A percentile compares a stretch with the other conserved stretches of the same genome.
These are phyloP conservation scores for Stygiomarasmius scandens DNA, from an alignment of 1,284 basidiomycete species.

Conservation along the genomic window DNA sequence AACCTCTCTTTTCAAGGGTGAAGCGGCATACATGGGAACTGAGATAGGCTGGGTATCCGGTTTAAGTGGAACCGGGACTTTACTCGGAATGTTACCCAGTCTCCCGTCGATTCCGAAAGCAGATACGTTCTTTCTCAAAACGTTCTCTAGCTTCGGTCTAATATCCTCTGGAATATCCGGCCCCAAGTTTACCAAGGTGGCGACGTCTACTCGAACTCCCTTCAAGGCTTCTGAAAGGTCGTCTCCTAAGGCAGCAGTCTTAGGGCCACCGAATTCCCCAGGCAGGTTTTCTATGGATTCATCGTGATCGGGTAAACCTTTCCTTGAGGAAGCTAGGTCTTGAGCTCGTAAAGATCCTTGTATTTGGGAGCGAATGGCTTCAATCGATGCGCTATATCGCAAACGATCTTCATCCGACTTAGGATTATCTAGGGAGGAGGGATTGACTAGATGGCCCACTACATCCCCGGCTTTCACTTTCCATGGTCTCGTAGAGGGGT, in stretches of 20 bases:
- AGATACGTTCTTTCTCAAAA: constrained; percentile 19
- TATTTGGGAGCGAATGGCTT: not conserved
- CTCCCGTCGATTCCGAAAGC: constrained; percentile 29
- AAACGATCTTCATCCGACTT: constrained; percentile 3
- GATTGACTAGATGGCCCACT: not conserved
- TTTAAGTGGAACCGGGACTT: constrained; percentile 21
- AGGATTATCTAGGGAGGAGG: not conserved
- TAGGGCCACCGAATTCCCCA: no score
- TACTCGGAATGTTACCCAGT: constrained; percentile 21
- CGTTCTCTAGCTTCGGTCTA: constrained; percentile 9
- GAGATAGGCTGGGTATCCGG: constrained; percentile 22
- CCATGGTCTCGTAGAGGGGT: not conserved
- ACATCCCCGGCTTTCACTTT: not conserved
- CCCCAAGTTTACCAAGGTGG: not conserved
- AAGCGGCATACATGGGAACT: constrained; percentile 25
- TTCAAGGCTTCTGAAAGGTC: no score
- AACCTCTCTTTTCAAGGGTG: constrained; percentile 28
- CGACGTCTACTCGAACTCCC: no score
- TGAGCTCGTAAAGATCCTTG: not conserved
- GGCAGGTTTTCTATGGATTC: not conserved
- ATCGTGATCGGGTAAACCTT: no score
- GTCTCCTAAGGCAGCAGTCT: not conserved
- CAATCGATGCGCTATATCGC: not conserved
- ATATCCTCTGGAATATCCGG: constrained; percentile 17
- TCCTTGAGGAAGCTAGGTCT: no score